Conservation (phyloP, 306 rosid genomes). For the Sophora flavescens region DNA sequence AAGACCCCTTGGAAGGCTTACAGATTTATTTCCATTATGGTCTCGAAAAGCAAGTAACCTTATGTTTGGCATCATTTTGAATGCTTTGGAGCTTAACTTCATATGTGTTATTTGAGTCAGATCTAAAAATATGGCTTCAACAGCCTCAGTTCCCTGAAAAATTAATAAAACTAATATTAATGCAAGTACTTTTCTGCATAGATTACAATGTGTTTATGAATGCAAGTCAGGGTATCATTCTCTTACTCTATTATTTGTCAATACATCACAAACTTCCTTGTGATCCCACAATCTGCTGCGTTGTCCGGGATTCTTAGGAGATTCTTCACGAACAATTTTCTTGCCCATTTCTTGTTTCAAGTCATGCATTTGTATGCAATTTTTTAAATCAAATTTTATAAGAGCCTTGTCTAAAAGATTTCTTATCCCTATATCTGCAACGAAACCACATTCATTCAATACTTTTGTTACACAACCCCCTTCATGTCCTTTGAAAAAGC, state of each 20-base stretch:
- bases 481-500: not conserved
- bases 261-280: not conserved
- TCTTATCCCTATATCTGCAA: not conserved
- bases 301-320: not conserved
- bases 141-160: not conserved
- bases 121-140: not conserved
- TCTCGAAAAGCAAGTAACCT: not conserved
- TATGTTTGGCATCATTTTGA: not conserved
- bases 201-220: too few relatives aligned
- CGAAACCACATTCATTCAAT: not conserved
- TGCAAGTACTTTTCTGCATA: too few relatives aligned
- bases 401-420: conserved; percentile 20
- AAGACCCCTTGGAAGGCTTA: not conserved
- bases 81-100: not conserved
- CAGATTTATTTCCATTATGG: not conserved
- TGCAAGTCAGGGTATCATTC: too few relatives aligned
- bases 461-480: not conserved
- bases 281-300: not conserved
- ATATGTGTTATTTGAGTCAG: not conserved
- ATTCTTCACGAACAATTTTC: conserved; percentile 20
- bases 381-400: not conserved
- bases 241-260: not conserved
- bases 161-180: not conserved
- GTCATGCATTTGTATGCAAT: conserved; percentile 18
- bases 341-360: conserved; percentile 39